Conservation (phyloP, 2,329 filamentous ascomycete genomes). For the Trichophyton mentagrophytes region DNA sequence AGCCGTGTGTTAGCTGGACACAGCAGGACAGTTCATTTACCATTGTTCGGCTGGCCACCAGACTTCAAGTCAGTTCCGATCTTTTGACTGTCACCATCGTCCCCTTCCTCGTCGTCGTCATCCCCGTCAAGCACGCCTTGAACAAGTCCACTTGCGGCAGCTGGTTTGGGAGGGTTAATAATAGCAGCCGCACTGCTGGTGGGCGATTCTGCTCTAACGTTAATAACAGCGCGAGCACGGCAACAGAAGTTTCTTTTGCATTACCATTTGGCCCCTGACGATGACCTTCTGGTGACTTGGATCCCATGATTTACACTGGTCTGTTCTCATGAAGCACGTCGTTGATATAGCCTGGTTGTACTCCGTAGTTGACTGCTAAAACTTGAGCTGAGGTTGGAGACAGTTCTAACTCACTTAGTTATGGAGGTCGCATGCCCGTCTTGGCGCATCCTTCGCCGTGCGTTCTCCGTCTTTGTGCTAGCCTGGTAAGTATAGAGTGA, state of each 20-base stretch:
- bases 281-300: conserved; percentile 10
- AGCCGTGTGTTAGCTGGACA: not conserved
- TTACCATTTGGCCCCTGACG: conserved; percentile 10
- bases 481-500: no score
- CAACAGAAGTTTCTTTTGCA: not conserved
- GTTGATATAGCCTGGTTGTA: not conserved
- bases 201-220: not conserved
- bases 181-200: not conserved
- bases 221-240: not conserved
- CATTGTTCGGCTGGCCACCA: not conserved
- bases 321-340: not conserved
- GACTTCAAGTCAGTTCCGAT: conserved; percentile 13
- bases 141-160: conserved; percentile 1
- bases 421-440: not conserved
- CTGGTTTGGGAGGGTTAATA: conserved; percentile 6
- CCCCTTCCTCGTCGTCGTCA: conserved; percentile 20
- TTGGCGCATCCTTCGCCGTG: not conserved
- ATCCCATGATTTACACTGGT: conserved; percentile 8
- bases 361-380: not conserved
- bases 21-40: conserved; percentile 5
- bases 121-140: conserved; percentile 15
- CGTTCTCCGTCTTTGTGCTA: not conserved
- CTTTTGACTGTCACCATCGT: conserved; percentile 11
- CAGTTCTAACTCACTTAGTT: no score
- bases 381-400: not conserved